Percentiles rank a stretch among this genome's conserved stretches.
phyloP scores from a whole-genome alignment of 2,329 filamentous ascomycete species.

The Monosporascus ibericus region DNA sequence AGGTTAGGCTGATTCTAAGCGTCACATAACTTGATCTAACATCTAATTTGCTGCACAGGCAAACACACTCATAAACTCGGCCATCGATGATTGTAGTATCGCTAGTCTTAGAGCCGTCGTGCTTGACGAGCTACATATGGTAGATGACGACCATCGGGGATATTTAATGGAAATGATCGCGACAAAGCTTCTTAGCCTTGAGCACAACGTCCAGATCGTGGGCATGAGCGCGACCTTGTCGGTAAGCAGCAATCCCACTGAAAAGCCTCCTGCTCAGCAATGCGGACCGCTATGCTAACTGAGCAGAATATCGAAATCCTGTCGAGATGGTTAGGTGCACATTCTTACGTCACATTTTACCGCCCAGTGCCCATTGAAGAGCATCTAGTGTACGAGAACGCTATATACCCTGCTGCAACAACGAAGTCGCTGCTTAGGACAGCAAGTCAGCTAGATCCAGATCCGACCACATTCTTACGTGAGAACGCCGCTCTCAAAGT shows the following conservation, averaged over 20 bases:
- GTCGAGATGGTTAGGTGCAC: slow-evolving; percentile 63
- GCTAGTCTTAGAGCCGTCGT: slow-evolving; percentile 61
- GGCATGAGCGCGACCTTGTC: slow-evolving; percentile 77
- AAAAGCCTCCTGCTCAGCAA: not conserved
- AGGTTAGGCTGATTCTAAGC: slow-evolving; percentile 36
- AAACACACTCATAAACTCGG: slow-evolving; percentile 66
- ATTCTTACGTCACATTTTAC: slow-evolving; percentile 68
- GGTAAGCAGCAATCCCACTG: slow-evolving; percentile 36
- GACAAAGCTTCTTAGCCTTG: slow-evolving; percentile 65
- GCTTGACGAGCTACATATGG: slow-evolving; percentile 76
- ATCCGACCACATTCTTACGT: slow-evolving; percentile 25
- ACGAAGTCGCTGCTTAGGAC: slow-evolving; percentile 53
- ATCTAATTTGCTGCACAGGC: slow-evolving; percentile 42
- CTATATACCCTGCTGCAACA: slow-evolving; percentile 57
- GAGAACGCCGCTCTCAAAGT: slow-evolving; percentile 35
- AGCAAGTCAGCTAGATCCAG: slow-evolving; percentile 42
- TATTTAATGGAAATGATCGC: slow-evolving; percentile 71
- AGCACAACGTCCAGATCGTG: slow-evolving; percentile 62
- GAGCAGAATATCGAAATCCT: slow-evolving; percentile 62
- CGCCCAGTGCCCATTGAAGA: slow-evolving; percentile 71
- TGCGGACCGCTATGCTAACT: slow-evolving; percentile 2
- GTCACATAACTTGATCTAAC: slow-evolving; percentile 3
- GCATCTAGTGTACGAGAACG: slow-evolving; percentile 65
- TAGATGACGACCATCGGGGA: slow-evolving; percentile 69
- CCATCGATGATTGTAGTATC: slow-evolving; percentile 65